Conservation (phyloP, 345 rosid genomes). For the Bruguiera gymnorhiza region DNA sequence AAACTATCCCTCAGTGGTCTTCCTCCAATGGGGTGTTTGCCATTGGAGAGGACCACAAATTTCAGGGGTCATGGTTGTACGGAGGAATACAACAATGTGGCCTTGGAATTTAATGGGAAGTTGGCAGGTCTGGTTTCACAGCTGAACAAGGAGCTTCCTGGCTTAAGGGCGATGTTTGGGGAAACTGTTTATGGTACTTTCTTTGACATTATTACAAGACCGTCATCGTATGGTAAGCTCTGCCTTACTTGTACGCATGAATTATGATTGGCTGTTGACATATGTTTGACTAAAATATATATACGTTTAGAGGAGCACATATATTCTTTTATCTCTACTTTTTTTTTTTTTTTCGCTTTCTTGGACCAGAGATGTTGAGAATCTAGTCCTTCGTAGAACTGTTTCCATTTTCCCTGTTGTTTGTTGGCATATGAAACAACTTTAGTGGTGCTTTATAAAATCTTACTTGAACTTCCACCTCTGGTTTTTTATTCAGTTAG, state of each 20-base stretch:
- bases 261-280: no score
- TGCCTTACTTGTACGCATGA: not conserved
- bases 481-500: no score
- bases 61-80: conserved; percentile 42
- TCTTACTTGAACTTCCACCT: no score
- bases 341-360: no score
- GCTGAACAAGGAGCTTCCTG: conserved; percentile 48
- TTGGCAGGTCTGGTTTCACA: conserved; percentile 27
- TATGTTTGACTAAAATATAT: no score
- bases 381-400: no score
- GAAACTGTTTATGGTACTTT: conserved; percentile 40
- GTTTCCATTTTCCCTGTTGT: no score
- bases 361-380: no score
- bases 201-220: conserved; percentile 42
- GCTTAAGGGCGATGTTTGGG: conserved; percentile 42
- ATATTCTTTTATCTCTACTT: no score
- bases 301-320: no score
- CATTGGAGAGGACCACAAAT: conserved; percentile 71
- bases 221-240: conserved; percentile 40
- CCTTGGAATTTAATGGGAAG: conserved; percentile 57
- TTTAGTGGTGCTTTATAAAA: no score
- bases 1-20: conserved; percentile 55
- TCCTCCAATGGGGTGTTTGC: conserved; percentile 86
- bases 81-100: conserved; percentile 58
- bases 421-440: no score